phyloP scores from a whole-genome alignment of 306 rosid genomes.

The Begonia loranthoides region DNA sequence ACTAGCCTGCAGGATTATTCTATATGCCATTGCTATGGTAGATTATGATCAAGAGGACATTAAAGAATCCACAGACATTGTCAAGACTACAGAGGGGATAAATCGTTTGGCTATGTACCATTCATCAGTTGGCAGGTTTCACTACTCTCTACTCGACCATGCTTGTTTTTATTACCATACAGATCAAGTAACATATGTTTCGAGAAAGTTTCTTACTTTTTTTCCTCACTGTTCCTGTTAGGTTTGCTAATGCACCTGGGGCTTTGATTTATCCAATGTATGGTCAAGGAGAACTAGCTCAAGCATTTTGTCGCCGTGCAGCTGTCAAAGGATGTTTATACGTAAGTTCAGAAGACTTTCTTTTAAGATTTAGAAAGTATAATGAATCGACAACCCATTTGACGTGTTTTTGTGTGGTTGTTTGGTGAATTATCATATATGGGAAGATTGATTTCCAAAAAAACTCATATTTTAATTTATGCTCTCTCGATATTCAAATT shows the following conservation, averaged over 20 bases:
- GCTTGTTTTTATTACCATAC: background rate
- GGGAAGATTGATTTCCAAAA: no score
- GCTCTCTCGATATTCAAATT: no score
- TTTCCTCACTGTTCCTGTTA: constrained; percentile 14
- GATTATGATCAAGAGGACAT: constrained; percentile 61
- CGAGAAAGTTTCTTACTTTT: background rate
- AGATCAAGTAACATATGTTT: no score
- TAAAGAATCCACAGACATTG: constrained; percentile 31
- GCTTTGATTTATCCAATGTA: constrained; percentile 77
- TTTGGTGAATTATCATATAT: no score
- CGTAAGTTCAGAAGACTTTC: constrained; percentile 37
- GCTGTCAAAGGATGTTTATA: constrained; percentile 92
- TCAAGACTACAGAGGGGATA: constrained; percentile 68
- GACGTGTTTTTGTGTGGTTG: no score
- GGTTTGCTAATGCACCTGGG: constrained; percentile 73
- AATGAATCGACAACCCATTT: no score
- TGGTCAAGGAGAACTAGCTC: constrained; percentile 82
- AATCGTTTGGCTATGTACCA: constrained; percentile 60
- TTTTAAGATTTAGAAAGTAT: background rate
- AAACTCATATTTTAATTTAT: no score
- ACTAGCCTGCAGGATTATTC: constrained; percentile 46
- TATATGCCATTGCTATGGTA: constrained; percentile 74
- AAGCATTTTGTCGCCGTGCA: constrained; percentile 86
- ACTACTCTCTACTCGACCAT: background rate
- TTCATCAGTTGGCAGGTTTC: constrained; percentile 72